A percentile compares a stretch with the other conserved stretches of the same genome.
Evolutionary conservation across 768 basidiomycete genomes (phyloP).

Genomic region (Mycena vulgaris): DNA sequence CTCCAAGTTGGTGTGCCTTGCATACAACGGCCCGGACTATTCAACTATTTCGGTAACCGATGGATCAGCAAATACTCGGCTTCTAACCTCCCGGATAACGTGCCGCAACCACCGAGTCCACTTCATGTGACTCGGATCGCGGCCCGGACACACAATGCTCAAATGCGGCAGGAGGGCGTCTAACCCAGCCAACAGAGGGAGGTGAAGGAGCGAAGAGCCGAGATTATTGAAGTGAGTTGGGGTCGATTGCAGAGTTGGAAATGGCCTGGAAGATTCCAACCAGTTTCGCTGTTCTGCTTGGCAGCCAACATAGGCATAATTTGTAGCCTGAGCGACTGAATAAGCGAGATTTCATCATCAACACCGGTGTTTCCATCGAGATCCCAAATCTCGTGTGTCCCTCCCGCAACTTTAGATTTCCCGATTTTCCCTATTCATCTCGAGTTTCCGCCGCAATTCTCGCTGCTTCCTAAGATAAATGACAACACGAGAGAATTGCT

Average conservation of each 20-base stretch:
- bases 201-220: not conserved
- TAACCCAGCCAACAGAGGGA: not conserved
- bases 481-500: no score
- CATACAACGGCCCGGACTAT: not conserved
- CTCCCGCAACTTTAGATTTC: no score
- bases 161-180: not conserved
- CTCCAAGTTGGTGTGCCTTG: no score
- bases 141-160: not conserved
- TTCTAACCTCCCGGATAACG: not conserved
- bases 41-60: not conserved
- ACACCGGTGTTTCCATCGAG: no score
- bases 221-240: no score
- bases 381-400: no score
- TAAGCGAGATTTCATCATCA: no score
- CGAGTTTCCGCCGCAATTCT: no score
- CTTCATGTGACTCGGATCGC: not conserved
- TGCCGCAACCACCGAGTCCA: conserved; percentile 6
- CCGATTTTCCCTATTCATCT: no score
- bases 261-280: conserved; percentile 1
- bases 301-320: conserved; percentile 1
- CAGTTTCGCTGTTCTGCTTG: not conserved
- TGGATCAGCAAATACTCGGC: conserved; percentile 4
- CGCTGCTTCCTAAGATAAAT: no score
- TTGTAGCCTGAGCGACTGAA: no score
- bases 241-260: not conserved